Evolutionary conservation across 2,329 filamentous ascomycete species (phyloP).

Genomic region (Fusarium verticillioides): DNA sequence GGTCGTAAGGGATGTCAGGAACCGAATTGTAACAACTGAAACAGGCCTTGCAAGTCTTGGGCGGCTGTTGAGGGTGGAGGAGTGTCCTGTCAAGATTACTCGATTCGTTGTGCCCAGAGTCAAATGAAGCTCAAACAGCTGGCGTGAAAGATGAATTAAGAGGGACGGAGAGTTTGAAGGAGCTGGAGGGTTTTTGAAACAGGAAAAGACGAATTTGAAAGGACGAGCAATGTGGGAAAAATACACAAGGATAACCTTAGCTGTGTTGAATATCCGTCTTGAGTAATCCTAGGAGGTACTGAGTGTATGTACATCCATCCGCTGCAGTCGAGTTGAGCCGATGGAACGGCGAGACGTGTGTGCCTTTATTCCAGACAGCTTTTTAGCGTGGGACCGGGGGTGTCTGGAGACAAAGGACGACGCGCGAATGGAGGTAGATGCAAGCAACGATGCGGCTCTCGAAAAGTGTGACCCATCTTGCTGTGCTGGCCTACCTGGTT

Average conservation of each 20-base stretch:
- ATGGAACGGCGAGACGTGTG: slow-evolving; percentile 61
- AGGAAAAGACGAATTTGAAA: slow-evolving; percentile 16
- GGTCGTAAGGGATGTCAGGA: slow-evolving; percentile 12
- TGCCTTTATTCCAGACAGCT: slow-evolving; percentile 71
- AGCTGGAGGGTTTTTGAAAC: slow-evolving; percentile 24
- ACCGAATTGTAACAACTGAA: slow-evolving; percentile 26
- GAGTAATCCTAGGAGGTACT: slow-evolving; percentile 46
- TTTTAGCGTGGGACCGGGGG: slow-evolving; percentile 62
- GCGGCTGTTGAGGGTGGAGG: slow-evolving; percentile 10
- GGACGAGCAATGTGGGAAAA: slow-evolving; percentile 12
- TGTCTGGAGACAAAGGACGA: slow-evolving; percentile 56
- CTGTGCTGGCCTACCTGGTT: slow-evolving; percentile 91
- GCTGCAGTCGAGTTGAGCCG: slow-evolving; percentile 61
- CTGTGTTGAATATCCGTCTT: slow-evolving; percentile 53
- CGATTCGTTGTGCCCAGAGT: slow-evolving; percentile 11
- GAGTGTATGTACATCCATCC: slow-evolving; percentile 45
- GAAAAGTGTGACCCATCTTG: slow-evolving; percentile 76
- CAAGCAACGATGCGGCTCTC: slow-evolving; percentile 75
- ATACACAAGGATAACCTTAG: slow-evolving; percentile 13
- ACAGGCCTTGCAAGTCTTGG: slow-evolving; percentile 22
- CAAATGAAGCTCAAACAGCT: slow-evolving; percentile 2
- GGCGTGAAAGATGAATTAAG: slow-evolving; percentile 13
- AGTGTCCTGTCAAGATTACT: slow-evolving; percentile 28
- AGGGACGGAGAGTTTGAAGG: slow-evolving; percentile 12
- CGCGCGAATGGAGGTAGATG: slow-evolving; percentile 59